A percentile compares a stretch with the other conserved stretches of the same genome.
phyloP scores from a whole-genome alignment of 306 rosid species.

The Vigna trinervia region DNA sequence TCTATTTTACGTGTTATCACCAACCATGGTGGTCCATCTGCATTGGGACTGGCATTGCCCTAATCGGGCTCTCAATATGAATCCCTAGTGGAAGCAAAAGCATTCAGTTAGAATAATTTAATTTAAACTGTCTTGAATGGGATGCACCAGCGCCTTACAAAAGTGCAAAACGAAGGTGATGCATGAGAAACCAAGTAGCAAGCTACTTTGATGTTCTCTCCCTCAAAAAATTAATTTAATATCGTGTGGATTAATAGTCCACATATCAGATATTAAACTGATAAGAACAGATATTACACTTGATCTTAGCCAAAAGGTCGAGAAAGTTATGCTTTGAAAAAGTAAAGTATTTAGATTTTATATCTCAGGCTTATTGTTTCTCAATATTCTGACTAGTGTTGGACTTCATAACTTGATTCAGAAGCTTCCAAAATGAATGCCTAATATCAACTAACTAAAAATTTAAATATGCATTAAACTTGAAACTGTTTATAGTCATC shows the following conservation, averaged over 20 bases:
- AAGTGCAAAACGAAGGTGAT: conserved; percentile 13
- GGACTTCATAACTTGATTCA: too few relatives aligned
- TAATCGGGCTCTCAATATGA: too few relatives aligned
- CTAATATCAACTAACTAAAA: too few relatives aligned
- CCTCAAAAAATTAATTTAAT: conserved; percentile 29
- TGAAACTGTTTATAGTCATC: too few relatives aligned
- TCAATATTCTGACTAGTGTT: too few relatives aligned
- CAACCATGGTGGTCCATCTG: too few relatives aligned
- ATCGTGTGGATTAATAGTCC: conserved; percentile 11
- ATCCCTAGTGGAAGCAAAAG: too few relatives aligned
- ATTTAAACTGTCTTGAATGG: not conserved
- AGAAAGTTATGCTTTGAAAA: not conserved
- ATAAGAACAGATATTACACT: conserved; percentile 50
- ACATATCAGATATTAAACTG: conserved; percentile 48
- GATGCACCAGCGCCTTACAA: not conserved
- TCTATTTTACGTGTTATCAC: too few relatives aligned
- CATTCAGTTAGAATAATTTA: too few relatives aligned
- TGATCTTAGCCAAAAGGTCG: conserved; percentile 49
- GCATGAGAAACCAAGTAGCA: not conserved
- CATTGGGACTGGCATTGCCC: too few relatives aligned
- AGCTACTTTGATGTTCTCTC: not conserved
- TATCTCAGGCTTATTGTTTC: not conserved
- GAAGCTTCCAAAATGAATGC: too few relatives aligned
- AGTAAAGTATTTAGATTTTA: accelerated
- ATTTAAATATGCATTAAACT: too few relatives aligned